Percentiles rank a stretch among this genome's conserved stretches.
Conservation (phyloP, 371 early-diverging fungal species). For the Circinella minor region DNA sequence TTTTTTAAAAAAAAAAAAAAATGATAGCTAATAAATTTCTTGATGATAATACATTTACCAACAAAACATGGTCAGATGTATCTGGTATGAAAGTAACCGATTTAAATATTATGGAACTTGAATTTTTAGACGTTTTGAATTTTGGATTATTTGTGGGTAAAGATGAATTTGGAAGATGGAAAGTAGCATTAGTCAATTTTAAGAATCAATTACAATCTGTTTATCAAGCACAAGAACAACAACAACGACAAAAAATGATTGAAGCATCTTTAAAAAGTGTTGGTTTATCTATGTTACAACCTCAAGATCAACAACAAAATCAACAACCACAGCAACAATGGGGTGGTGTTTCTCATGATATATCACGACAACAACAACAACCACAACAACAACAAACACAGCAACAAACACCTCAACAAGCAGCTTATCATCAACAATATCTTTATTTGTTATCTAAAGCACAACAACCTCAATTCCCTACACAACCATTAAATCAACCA, state of each 20-base stretch:
- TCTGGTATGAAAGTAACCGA: conserved; percentile 69
- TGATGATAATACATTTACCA: conserved; percentile 74
- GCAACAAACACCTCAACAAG: conserved; percentile 39
- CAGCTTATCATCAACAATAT: conserved; percentile 37
- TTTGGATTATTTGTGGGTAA: conserved; percentile 65
- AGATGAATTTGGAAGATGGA: conserved; percentile 58
- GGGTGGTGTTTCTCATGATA: conserved; percentile 5
- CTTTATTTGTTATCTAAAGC: conserved; percentile 32
- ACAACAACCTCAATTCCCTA: conserved; percentile 32
- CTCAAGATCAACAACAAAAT: conserved; percentile 24
- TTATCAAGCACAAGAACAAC: conserved; percentile 39
- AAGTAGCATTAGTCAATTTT: conserved; percentile 36
- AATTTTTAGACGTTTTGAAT: conserved; percentile 65
- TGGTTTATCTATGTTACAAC: conserved; percentile 32
- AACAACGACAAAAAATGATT: conserved; percentile 45
- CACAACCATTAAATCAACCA: conserved; percentile 30
- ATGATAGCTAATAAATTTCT: conserved; percentile 64
- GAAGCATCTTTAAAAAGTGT: conserved; percentile 49
- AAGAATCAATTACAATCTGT: conserved; percentile 42
- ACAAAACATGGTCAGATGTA: conserved; percentile 75
- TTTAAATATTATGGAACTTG: conserved; percentile 74
- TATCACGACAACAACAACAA: conserved; percentile 28
- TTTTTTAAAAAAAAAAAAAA: background rate
- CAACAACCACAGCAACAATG: conserved; percentile 23
- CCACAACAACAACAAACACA: conserved; percentile 30